Base-by-base conservation (phyloP, 2,329 filamentous ascomycete genomes). In the Monilinia polystroma region DNA sequence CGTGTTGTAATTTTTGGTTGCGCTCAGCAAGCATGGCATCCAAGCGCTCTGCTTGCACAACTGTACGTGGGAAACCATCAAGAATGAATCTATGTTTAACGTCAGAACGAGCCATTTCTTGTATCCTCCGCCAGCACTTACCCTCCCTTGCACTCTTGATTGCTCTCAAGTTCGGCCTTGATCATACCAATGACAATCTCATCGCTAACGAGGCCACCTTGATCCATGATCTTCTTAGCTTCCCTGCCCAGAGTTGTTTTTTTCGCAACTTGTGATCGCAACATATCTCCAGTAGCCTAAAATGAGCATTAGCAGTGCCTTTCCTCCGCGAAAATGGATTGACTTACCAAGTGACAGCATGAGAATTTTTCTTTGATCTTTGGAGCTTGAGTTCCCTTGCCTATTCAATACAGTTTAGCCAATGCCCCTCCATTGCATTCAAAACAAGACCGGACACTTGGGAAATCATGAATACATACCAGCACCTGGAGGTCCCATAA, bases 181-280 rank as follows among this genome's bases (percentile, higher is more conserved):
- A 99, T 99, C 95, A 99, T 99, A 81, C 94, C 93, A 80, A 99
- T 91, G 87, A 99, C 94, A 78, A 99, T 99, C 78, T 98, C 94
- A 80, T 99, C 95, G 80, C 93, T 96, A 79, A 99, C 95, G 68
- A 99, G 88, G 74, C 94, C 94, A 75, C 95, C 95, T 79, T 94
- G 90, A 78, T 99, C 95, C 95, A 99, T 99, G 80, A 99, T 99
- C 88, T 98, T 98, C 89, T 99, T 99, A 73, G 95, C 95, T 84
- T 97, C 93, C 78, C 91, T 87, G 74, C 95, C 95, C 72, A 99
- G 88, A 68, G 91, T 81, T 67, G 95, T 99, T 88, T 98, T 97
- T 83, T 96, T 96, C 72, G 94, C 91, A 77, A 99, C 95, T 81
- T 99, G 95, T 73, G 93, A 96, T 77, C 95, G 93, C 77, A 99